phyloP scores from a whole-genome alignment of 768 basidiomycete species.

The Clathrus columnatus region DNA sequence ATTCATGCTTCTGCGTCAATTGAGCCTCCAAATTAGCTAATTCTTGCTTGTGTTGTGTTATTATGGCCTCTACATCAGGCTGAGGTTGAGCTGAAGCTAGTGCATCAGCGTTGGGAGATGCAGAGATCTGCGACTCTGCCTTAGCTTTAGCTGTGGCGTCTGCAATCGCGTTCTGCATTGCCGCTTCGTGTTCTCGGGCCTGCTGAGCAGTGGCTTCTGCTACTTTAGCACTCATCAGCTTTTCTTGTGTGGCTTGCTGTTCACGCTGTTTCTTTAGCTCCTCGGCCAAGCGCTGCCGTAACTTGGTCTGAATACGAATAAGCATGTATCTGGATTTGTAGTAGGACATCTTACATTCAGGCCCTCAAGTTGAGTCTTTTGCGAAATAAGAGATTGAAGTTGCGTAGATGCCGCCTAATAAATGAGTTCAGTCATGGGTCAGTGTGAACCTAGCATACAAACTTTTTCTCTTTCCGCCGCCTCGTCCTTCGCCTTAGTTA shows the following conservation, averaged over 20 bases:
- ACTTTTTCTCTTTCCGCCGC: slow-evolving; percentile 54
- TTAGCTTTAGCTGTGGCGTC: slow-evolving; percentile 51
- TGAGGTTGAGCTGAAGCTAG: slow-evolving; percentile 16
- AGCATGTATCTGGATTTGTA: neutral
- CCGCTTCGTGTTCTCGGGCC: slow-evolving; percentile 16
- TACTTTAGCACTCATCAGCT: slow-evolving; percentile 39
- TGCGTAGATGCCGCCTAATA: slow-evolving; percentile 34
- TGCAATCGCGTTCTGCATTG: slow-evolving; percentile 34
- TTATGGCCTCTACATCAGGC: slow-evolving; percentile 28
- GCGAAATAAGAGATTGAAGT: slow-evolving; percentile 34
- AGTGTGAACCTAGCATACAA: slow-evolving; percentile 7
- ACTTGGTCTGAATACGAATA: neutral
- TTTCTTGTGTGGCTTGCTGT: slow-evolving; percentile 49
- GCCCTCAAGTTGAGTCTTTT: slow-evolving; percentile 32
- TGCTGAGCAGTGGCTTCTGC: slow-evolving; percentile 35
- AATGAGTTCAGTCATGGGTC: slow-evolving; percentile 6
- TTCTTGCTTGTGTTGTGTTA: slow-evolving; percentile 51
- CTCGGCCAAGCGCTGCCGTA: slow-evolving; percentile 15
- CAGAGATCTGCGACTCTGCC: slow-evolving; percentile 28
- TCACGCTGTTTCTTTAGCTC: slow-evolving; percentile 40
- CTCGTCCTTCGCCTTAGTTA: slow-evolving; percentile 52
- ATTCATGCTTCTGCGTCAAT: slow-evolving; percentile 34
- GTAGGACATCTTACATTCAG: slow-evolving; percentile 23
- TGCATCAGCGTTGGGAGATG: slow-evolving; percentile 14
- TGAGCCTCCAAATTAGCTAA: slow-evolving; percentile 45